These are phyloP conservation scores for Entonaema liquescens DNA, from an alignment of 495 filamentous ascomycete genomes.

Conservation along the genomic window DNA sequence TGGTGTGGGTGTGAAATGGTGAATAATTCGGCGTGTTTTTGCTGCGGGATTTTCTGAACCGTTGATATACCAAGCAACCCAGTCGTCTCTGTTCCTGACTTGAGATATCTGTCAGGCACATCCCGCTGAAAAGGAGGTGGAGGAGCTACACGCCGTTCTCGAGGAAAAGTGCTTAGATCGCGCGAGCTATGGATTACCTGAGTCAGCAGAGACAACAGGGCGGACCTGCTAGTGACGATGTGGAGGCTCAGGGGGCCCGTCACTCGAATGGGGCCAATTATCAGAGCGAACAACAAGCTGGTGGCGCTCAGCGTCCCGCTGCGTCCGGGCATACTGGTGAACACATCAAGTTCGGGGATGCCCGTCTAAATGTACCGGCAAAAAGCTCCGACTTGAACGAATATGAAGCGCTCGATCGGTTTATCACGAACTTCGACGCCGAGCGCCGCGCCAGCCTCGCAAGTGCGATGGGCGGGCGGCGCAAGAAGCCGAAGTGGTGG, in stretches of 20 bases:
- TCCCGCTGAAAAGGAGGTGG: neutral
- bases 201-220: conserved; percentile 26
- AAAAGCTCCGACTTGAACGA: conserved; percentile 48
- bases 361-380: conserved; percentile 20
- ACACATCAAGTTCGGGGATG: conserved; percentile 42
- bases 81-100: neutral
- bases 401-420: conserved; percentile 64
- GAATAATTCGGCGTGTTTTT: conserved; percentile 7
- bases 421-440: conserved; percentile 69
- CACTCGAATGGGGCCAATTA: conserved; percentile 35
- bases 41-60: conserved; percentile 27
- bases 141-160: neutral
- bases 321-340: conserved; percentile 8
- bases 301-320: neutral
- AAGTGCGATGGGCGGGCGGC: conserved; percentile 55
- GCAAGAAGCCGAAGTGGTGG: conserved; percentile 62
- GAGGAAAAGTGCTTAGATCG: neutral
- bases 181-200: conserved; percentile 29
- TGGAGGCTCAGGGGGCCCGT: conserved; percentile 33
- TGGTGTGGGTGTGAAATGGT: conserved; percentile 9
- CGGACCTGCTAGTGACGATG: conserved; percentile 23
- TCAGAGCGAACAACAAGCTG: neutral
- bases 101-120: conserved; percentile 22
- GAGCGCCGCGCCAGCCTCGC: conserved; percentile 67
- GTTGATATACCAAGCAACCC: neutral